Base-by-base conservation (phyloP, 1,139 yeast species). In the Saccharomyces hybrid region DNA sequence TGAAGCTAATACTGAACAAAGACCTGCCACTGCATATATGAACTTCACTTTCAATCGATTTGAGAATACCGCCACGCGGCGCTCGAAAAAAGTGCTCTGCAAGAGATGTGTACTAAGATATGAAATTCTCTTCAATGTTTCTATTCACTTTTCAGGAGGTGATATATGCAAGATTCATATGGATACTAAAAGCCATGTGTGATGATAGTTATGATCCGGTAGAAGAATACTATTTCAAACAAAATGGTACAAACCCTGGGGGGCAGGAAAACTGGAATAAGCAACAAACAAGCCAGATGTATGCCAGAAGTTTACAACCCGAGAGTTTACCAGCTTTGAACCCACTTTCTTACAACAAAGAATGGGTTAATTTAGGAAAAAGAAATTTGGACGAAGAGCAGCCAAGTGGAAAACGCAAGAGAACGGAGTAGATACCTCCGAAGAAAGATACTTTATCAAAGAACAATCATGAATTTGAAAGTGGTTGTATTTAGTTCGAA, bases 251-350 rank as follows among this genome's bases (percentile, higher is more conserved):
- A 6, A 12, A 6, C 7, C 16, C 9, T 38, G n/a, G n/a, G 4
- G 24, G 24, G n/a, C 52, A 29, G 41, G 53, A 47, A 24, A 51
- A 47, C 28, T 28, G 24, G 29, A 26, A 42, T n/a, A 19, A 41
- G 41, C 44, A 51, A 12, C 34, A 47, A 24, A 47, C 38, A 16
- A 19, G 27, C 28, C 51, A 34, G 19, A 38, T 51, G 12, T 51
- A 51, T 38, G 11, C 28, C 8, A 48, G 53, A 31, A 51, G 53
- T 14, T 24, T 51, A 19, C 50, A 51, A 48, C 53, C 51, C 11
- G 53, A 51, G 11, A 41, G 12, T 21, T 47, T 29, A n/a, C 53
- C 53, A 7, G n/a, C 29, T 7, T 21, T 51, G 7, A 27, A 47
- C 9, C 53, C 53, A 8, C 48, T 51, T 16, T 27, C 47, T n/a